A percentile compares a stretch with the other conserved stretches of the same genome.
phyloP scores from a whole-genome alignment of 129 eudicot genomes.

The Centaurea solstitialis region DNA sequence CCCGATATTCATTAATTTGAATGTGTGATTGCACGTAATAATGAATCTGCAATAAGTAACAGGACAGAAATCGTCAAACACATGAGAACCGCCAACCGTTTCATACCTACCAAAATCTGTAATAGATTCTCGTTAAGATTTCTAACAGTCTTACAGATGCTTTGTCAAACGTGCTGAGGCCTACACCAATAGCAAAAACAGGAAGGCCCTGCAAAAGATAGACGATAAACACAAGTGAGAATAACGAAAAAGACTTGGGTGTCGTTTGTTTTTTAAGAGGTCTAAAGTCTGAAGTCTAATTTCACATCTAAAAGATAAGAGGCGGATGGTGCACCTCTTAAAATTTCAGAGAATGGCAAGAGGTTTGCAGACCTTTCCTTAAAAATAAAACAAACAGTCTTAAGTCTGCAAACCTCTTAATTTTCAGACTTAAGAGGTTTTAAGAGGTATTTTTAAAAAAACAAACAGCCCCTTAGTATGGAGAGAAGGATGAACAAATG shows the following conservation, averaged over 20 bases:
- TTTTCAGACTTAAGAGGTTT: too few species aligned
- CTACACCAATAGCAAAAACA: conserved; percentile 71
- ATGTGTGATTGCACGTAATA: conserved; percentile 75
- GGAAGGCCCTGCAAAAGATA: conserved; percentile 59
- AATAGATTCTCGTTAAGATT: not conserved
- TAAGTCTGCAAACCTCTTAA: too few species aligned
- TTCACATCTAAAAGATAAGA: too few species aligned
- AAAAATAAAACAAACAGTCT: too few species aligned
- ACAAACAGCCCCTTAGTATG: too few species aligned
- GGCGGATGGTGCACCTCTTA: too few species aligned
- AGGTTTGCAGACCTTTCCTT: too few species aligned
- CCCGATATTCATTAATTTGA: conserved; percentile 74
- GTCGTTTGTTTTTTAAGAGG: too few species aligned
- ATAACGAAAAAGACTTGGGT: not conserved
- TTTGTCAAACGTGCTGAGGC: conserved; percentile 62
- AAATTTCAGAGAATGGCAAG: too few species aligned
- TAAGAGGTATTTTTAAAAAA: too few species aligned
- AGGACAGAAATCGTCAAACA: conserved; percentile 2
- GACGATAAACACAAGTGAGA: not conserved
- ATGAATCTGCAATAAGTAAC: conserved; percentile 47
- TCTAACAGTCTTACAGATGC: conserved; percentile 60
- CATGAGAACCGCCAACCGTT: not conserved
- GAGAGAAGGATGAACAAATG: conserved; percentile 13
- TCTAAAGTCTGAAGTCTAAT: too few species aligned
- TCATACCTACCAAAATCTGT: not conserved